Evolutionary conservation across 139 green algal genomes (phyloP).

Genomic region (Chlorella ohadii): DNA sequence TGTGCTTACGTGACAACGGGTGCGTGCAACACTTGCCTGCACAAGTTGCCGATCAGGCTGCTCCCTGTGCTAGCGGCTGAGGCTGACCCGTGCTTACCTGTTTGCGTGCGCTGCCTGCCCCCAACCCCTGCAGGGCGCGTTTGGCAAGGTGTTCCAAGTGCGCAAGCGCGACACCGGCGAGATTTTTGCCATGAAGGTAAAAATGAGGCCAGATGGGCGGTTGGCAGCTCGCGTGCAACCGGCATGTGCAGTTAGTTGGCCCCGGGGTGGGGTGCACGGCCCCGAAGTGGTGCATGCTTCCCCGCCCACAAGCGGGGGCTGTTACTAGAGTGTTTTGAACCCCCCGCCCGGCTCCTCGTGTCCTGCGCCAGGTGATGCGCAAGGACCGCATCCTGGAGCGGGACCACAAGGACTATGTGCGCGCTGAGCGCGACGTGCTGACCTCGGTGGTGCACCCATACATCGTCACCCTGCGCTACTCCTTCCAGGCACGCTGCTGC

Average conservation of each 20-base stretch:
- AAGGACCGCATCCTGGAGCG: slow-evolving; percentile 91
- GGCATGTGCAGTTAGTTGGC: too few species aligned
- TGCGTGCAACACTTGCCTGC: too few species aligned
- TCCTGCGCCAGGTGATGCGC: slow-evolving; percentile 61
- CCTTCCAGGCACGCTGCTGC: slow-evolving; percentile 77
- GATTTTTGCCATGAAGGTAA: slow-evolving; percentile 98
- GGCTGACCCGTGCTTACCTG: too few species aligned
- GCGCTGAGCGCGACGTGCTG: slow-evolving; percentile 91
- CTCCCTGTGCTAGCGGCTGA: too few species aligned
- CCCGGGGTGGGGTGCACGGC: too few species aligned
- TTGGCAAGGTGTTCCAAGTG: slow-evolving; percentile 89
- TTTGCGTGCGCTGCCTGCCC: too few species aligned
- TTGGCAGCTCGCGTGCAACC: background rate
- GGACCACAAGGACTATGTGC: slow-evolving; percentile 93
- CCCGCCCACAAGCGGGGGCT: too few species aligned
- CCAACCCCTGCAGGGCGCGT: slow-evolving; percentile 72
- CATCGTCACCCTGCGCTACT: slow-evolving; percentile 95
- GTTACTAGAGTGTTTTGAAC: too few species aligned
- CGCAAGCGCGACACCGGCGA: slow-evolving; percentile 65
- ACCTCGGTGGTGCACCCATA: slow-evolving; percentile 94
- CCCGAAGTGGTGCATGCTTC: too few species aligned
- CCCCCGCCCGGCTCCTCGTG: too few species aligned
- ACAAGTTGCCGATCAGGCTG: too few species aligned
- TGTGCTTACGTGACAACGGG: too few species aligned
- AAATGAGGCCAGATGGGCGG: background rate